Evolutionary conservation across 2,329 filamentous ascomycete species (phyloP).

Genomic region (Arthrobotrys sphaeroides): DNA sequence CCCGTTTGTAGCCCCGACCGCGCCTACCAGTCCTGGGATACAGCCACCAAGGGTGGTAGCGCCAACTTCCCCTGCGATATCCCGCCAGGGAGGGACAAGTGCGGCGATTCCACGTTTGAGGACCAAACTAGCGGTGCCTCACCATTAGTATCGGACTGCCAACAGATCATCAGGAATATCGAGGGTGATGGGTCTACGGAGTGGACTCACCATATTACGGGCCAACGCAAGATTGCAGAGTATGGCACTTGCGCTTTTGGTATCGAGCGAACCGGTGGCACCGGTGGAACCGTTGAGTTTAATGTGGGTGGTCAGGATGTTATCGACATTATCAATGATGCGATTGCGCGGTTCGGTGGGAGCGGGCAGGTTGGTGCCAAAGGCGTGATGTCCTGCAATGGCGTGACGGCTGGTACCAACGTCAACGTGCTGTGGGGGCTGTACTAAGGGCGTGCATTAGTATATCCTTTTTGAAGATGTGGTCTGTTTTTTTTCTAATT

Average conservation of each 20-base stretch:
- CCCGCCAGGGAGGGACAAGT: constrained; percentile 57
- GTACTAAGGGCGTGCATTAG: constrained; percentile 54
- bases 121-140: constrained; percentile 60
- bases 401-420: constrained; percentile 49
- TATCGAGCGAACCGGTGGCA: constrained; percentile 56
- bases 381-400: constrained; percentile 60
- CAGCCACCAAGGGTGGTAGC: constrained; percentile 51
- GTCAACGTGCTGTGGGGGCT: constrained; percentile 57
- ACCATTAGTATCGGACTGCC: constrained; percentile 60
- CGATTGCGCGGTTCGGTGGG: constrained; percentile 59
- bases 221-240: constrained; percentile 57
- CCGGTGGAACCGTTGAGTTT: constrained; percentile 59
- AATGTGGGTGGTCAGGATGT: constrained; percentile 59
- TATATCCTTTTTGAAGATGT: too few relatives aligned
- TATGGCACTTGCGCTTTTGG: constrained; percentile 60
- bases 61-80: constrained; percentile 61
- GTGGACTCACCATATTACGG: constrained; percentile 48
- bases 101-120: constrained; percentile 59
- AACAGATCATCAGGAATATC: constrained; percentile 60
- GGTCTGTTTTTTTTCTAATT: too few relatives aligned
- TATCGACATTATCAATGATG: constrained; percentile 60
- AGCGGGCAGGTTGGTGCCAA: constrained; percentile 60
- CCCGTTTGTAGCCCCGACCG: constrained; percentile 61
- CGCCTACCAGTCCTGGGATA: constrained; percentile 60
- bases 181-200: constrained; percentile 55